Conservation (phyloP, 176 grass and related monocot genomes). For the Otatea glauca region DNA sequence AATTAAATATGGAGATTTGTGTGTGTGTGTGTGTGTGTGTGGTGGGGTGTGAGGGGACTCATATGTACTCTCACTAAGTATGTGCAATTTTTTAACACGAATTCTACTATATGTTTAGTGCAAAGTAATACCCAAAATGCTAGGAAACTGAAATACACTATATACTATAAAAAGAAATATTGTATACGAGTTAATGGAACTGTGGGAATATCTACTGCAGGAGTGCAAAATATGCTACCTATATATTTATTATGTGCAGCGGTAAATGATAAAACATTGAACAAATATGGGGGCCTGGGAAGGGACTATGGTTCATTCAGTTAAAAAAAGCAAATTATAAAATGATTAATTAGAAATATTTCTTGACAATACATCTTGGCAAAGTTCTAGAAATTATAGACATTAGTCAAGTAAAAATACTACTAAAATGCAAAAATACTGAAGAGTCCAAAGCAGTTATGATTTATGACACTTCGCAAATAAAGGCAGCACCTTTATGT, state of each 20-base stretch:
- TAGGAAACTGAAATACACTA: conserved; percentile 3
- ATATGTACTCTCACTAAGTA: neutral
- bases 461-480: conserved; percentile 19
- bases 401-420: conserved; percentile 30
- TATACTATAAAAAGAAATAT: conserved; percentile 5
- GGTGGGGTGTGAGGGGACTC: neutral
- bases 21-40: too few species aligned
- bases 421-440: conserved; percentile 24
- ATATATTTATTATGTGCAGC: conserved; percentile 17
- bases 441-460: conserved; percentile 26
- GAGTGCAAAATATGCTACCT: conserved; percentile 14
- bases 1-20: neutral
- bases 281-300: neutral
- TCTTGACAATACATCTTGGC: neutral
- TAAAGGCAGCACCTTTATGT: conserved; percentile 69
- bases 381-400: conserved; percentile 35
- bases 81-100: neutral
- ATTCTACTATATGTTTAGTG: conserved; percentile 1
- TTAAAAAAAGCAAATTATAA: conserved; percentile 21
- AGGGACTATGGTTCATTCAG: neutral
- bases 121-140: conserved; percentile 10
- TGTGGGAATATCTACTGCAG: conserved; percentile 32
- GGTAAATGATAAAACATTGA: conserved; percentile 30
- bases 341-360: conserved; percentile 13
- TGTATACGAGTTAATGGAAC: neutral